phyloP scores from a whole-genome alignment of 1,284 basidiomycete genomes.

The Ganoderma meredithae region DNA sequence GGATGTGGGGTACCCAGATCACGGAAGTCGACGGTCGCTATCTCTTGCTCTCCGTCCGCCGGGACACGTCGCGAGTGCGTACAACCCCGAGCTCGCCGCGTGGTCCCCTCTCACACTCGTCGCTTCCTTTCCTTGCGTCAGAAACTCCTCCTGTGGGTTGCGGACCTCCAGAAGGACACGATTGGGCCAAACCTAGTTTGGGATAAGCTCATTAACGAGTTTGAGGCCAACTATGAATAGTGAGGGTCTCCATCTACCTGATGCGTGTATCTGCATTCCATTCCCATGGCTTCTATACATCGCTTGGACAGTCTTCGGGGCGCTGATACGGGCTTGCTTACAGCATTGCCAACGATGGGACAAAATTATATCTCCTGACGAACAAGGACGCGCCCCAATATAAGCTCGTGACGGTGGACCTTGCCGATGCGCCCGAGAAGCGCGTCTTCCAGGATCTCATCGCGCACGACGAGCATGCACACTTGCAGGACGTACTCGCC shows the following conservation, averaged over 20 bases:
- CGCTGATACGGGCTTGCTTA: background rate
- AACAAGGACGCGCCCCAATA: slow-evolving; percentile 72
- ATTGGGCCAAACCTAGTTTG: slow-evolving; percentile 73
- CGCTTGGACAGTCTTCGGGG: background rate
- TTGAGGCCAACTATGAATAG: slow-evolving; percentile 68
- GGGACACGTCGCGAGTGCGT: slow-evolving; percentile 72
- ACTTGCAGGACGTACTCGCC: slow-evolving; percentile 58
- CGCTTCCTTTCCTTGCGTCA: slow-evolving; percentile 37
- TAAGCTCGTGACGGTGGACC: slow-evolving; percentile 73
- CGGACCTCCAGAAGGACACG: slow-evolving; percentile 64
- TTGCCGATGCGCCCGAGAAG: slow-evolving; percentile 54
- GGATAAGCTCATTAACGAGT: slow-evolving; percentile 73
- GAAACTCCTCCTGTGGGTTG: slow-evolving; percentile 81
- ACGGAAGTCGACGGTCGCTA: slow-evolving; percentile 73
- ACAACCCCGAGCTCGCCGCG: background rate
- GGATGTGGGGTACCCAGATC: slow-evolving; percentile 67
- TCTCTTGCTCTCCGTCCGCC: slow-evolving; percentile 59
- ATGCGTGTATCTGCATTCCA: background rate
- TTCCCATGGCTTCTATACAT: background rate
- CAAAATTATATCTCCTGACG: slow-evolving; percentile 70
- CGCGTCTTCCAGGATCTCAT: slow-evolving; percentile 68
- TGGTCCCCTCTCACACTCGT: slow-evolving; percentile 10
- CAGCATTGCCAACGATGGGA: slow-evolving; percentile 75
- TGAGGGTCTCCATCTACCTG: slow-evolving; percentile 44
- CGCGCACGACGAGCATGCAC: slow-evolving; percentile 73